Base-by-base conservation (phyloP, 2,329 filamentous ascomycete species). In the Colletotrichum horii region DNA sequence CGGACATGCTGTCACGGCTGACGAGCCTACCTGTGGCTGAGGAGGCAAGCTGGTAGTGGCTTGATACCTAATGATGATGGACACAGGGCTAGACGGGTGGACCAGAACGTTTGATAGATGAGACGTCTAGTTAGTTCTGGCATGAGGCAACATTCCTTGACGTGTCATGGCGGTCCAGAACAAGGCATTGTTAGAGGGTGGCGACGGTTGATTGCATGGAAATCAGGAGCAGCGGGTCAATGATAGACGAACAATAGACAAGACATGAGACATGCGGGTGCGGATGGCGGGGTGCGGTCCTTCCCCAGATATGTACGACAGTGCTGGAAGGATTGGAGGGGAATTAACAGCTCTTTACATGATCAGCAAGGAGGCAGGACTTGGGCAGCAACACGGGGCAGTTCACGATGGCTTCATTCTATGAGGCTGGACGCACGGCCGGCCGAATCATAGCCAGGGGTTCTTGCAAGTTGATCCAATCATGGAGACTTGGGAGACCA, bases 11-110 rank as follows among this genome's bases (percentile, higher is more conserved):
- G 30, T 5, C 70, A 73, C n/a, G 26, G 76, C 74, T 56, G 85
- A 86, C 70, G 84, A 88, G 80, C 87, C 87, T 28, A 83, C 78
- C 6, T 85, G 86, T 71, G 84, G 85, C 12, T 86, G 74, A 73
- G 67, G 30, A 34, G 30, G n/a, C 26, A 62, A 36, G 28, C n/a
- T 36, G 19, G 22, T 6, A 16, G 58, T 8, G 30, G 58, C 32
- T 52, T 52, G 43, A 52, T 14, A 14, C n/a, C n/a, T 6, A 22
- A 22, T 52, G 4, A 14, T 22, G 43, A 38, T 34, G 30, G 19
- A 4, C 16, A 43, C 22, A 9, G 22, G 15, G 43, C 55, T 16
- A 28, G n/a, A 62, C 16, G 34, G 11, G 11, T 52, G 34, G 43
- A 22, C 30, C 8, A 38, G 64, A 61, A 32, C 6, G 48, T 30